phyloP scores from a whole-genome alignment of 164 flowering plant genomes.

The Stephania yunnanensis region DNA sequence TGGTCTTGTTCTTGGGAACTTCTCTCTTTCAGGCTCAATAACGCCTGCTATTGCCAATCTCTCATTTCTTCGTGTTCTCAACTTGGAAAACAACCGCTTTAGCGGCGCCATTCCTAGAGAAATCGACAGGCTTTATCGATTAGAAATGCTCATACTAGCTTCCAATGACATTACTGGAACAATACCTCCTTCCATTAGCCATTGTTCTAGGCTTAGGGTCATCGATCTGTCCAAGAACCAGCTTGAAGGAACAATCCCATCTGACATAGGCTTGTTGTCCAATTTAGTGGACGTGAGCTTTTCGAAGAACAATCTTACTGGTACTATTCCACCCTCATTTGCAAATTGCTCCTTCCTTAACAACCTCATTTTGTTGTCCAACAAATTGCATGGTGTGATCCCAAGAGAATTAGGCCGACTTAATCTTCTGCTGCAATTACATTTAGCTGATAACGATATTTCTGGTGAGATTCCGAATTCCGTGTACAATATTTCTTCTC shows the following conservation, averaged over 20 bases:
- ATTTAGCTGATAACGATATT: slow-evolving; percentile 4
- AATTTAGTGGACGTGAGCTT: slow-evolving; percentile 12
- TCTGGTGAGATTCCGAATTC: slow-evolving; percentile 9
- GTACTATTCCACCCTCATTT: slow-evolving; percentile 12
- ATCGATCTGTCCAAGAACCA: slow-evolving; percentile 12
- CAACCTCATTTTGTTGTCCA: slow-evolving; percentile 1
- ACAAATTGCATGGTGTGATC: slow-evolving; percentile 7
- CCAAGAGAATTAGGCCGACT: slow-evolving; percentile 13
- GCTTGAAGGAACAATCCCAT: slow-evolving; percentile 15
- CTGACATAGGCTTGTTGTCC: slow-evolving; percentile 5
- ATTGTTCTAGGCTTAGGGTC: background rate
- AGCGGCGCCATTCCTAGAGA: slow-evolving; percentile 8
- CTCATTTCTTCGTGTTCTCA: slow-evolving; percentile 15
- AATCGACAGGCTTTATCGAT: slow-evolving; percentile 9
- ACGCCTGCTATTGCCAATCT: slow-evolving; percentile 19
- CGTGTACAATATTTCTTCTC: slow-evolving; percentile 10
- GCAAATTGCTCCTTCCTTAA: slow-evolving; percentile 8
- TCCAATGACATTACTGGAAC: slow-evolving; percentile 13
- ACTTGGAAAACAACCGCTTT: slow-evolving; percentile 15
- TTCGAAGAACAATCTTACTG: slow-evolving; percentile 12
- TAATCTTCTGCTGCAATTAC: background rate
- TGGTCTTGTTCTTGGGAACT: slow-evolving; percentile 12
- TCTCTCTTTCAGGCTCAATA: slow-evolving; percentile 14
- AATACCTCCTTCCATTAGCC: slow-evolving; percentile 15
- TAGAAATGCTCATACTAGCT: slow-evolving; percentile 5